Conservation (phyloP, 179 eudicot species). For the Patellifolia procumbens region DNA sequence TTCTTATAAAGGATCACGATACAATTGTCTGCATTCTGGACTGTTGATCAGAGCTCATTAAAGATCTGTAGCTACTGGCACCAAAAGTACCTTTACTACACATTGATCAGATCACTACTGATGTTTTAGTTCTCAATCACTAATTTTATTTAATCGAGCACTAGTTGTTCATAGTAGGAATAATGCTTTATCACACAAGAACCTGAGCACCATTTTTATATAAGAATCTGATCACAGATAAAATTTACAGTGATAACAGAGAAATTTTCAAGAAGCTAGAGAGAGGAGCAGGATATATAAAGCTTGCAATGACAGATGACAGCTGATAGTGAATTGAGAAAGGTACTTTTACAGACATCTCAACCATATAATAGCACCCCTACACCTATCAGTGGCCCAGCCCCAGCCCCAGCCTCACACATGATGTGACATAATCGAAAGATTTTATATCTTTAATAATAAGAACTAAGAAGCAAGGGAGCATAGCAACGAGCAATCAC, state of each 20-base stretch:
- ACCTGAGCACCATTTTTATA: no score
- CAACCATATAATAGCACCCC: background rate
- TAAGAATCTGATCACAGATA: no score
- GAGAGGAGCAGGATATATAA: no score
- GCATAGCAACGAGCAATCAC: background rate
- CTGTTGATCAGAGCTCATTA: background rate
- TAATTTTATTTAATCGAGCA: no score
- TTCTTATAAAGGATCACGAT: background rate
- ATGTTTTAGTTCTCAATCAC: background rate
- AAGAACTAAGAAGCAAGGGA: background rate
- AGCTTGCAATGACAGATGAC: no score
- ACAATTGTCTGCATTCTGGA: background rate
- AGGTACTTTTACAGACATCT: background rate
- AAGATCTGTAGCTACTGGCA: constrained; percentile 2
- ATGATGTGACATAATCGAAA: background rate
- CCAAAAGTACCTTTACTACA: background rate
- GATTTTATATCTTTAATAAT: background rate
- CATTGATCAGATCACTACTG: constrained; percentile 1
- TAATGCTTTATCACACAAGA: no score
- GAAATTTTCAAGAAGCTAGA: no score
- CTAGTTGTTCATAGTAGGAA: no score
- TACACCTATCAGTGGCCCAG: background rate
- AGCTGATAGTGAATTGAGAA: no score
- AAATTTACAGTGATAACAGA: no score
- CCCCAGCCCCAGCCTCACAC: no score